Percentiles rank a stretch among this genome's conserved stretches.
Conservation (phyloP, 345 rosid species). For the Psidium friedrichsthalianum region DNA sequence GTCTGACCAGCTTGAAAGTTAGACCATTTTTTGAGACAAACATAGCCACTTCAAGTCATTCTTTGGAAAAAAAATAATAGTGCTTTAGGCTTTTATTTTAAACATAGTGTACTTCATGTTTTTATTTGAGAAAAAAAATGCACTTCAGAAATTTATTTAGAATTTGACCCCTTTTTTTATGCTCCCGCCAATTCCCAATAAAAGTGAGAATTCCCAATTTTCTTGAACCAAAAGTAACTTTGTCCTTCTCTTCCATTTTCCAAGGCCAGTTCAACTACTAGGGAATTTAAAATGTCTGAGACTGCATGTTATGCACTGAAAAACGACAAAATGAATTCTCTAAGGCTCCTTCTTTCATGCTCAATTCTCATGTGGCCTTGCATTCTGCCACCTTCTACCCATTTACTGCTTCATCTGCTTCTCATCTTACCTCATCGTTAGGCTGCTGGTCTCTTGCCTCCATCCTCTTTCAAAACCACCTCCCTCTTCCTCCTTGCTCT, state of each 20-base stretch:
- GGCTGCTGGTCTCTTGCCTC: conserved; percentile 54
- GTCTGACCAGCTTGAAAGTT: too few species aligned
- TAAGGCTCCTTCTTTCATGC: neutral
- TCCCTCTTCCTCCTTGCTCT: conserved; percentile 46
- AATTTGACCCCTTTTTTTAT: too few species aligned
- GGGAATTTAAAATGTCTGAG: neutral
- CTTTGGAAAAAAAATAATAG: too few species aligned
- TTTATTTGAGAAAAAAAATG: too few species aligned
- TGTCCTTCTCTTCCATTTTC: neutral
- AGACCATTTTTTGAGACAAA: too few species aligned
- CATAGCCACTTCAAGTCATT: too few species aligned
- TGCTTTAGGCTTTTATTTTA: too few species aligned
- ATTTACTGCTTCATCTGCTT: conserved; percentile 49
- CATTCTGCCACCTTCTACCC: conserved; percentile 50
- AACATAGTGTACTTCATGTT: too few species aligned
- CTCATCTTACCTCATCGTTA: conserved; percentile 48
- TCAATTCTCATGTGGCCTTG: neutral
- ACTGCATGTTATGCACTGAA: neutral
- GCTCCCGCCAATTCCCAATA: neutral
- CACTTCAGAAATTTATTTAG: fast-evolving
- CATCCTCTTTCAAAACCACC: conserved; percentile 60
- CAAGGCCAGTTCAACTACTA: neutral
- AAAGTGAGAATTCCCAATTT: neutral
- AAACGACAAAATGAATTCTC: neutral
- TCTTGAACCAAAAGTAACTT: neutral